These are phyloP conservation scores for Trifolium fragiferum DNA, from an alignment of 306 rosid genomes.

Conservation along the genomic window DNA sequence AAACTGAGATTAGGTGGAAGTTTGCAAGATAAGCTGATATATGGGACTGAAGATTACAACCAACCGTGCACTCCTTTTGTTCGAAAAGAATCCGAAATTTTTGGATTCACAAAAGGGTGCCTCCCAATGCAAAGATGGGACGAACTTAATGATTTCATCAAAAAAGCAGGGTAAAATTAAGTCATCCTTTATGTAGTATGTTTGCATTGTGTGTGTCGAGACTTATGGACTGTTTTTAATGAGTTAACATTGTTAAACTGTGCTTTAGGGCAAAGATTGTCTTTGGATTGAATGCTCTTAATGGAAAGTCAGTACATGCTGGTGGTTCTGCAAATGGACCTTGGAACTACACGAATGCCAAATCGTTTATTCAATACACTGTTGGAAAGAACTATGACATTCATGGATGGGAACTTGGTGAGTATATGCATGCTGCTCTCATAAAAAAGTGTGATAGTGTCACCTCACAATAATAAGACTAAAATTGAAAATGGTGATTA, in stretches of 20 bases:
- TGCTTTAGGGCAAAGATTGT: conserved; percentile 76
- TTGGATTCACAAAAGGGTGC: conserved; percentile 85
- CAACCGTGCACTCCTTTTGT: conserved; percentile 68
- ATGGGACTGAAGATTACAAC: conserved; percentile 66
- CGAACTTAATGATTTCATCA: conserved; percentile 70
- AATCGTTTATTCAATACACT: conserved; percentile 75
- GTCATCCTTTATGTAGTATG: not conserved
- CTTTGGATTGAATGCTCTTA: conserved; percentile 88
- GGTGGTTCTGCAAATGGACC: conserved; percentile 65
- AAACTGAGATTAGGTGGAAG: conserved; percentile 91
- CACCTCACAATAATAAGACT: not conserved
- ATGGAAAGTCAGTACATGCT: conserved; percentile 57
- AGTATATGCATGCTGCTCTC: conserved; percentile 33
- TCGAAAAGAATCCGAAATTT: conserved; percentile 55
- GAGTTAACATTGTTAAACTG: conserved; percentile 13
- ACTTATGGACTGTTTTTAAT: not conserved
- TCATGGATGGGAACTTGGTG: conserved; percentile 97
- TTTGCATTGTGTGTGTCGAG: not conserved
- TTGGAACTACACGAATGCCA: conserved; percentile 79
- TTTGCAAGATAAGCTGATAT: conserved; percentile 80
- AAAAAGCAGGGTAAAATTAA: conserved; percentile 70
- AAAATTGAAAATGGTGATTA: conserved; percentile 7
- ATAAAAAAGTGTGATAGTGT: not conserved
- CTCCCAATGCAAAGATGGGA: conserved; percentile 91
- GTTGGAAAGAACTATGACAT: conserved; percentile 65